Conservation (phyloP, 2,329 filamentous ascomycete genomes). For the Venturia aucupariae region DNA sequence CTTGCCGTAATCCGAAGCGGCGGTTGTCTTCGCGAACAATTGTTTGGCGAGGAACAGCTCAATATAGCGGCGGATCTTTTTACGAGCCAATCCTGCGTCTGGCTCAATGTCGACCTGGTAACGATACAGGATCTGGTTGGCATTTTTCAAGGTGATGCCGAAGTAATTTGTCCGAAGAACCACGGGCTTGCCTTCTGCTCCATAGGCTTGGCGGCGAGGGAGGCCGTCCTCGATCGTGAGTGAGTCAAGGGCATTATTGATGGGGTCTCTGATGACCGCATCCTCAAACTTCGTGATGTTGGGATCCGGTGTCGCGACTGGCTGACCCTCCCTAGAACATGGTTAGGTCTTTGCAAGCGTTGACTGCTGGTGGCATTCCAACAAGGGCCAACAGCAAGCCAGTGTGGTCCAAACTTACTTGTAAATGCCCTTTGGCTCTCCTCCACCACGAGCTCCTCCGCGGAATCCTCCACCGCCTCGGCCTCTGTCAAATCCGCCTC, state of each 20-base stretch:
- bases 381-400: background rate
- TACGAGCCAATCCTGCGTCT: slow-evolving; percentile 5
- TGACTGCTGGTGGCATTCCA: too few species aligned
- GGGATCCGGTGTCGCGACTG: slow-evolving; percentile 12
- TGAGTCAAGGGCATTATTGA: slow-evolving; percentile 18
- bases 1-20: slow-evolving; percentile 21
- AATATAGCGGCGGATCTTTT: slow-evolving; percentile 11
- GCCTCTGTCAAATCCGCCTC: slow-evolving; percentile 4
- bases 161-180: slow-evolving; percentile 27
- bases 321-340: background rate
- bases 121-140: slow-evolving; percentile 19
- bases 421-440: background rate
- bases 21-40: slow-evolving; percentile 2
- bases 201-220: slow-evolving; percentile 14
- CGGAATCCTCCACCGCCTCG: background rate
- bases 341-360: background rate
- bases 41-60: background rate
- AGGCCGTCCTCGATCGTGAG: background rate
- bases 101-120: slow-evolving; percentile 19
- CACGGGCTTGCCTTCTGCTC: slow-evolving; percentile 19
- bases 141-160: slow-evolving; percentile 19
- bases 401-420: background rate
- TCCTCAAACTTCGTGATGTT: slow-evolving; percentile 24
- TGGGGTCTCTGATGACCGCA: slow-evolving; percentile 21
- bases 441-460: background rate